A percentile compares a stretch with the other conserved stretches of the same genome.
These are phyloP conservation scores for Glutinoglossum americanum DNA, from an alignment of 495 filamentous ascomycete genomes.

Conservation along the genomic window DNA sequence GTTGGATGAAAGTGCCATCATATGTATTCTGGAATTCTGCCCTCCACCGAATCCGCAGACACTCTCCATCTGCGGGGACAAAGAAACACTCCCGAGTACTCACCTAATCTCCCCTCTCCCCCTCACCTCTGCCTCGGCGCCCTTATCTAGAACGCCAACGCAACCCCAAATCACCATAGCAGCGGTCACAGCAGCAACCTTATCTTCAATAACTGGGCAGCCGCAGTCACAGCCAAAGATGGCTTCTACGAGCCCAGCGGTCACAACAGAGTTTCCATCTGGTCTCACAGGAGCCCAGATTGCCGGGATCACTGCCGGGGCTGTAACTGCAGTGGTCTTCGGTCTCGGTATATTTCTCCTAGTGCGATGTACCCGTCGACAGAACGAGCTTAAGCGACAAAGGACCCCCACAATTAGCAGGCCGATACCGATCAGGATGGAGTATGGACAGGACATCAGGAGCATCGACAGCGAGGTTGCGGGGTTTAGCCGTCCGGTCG, in stretches of 20 bases:
- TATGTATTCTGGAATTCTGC: slow-evolving; percentile 33
- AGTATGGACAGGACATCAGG: not conserved
- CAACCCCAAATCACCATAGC: slow-evolving; percentile 6
- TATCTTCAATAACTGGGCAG: slow-evolving; percentile 3
- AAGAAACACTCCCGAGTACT: slow-evolving; percentile 31
- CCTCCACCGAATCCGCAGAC: slow-evolving; percentile 4
- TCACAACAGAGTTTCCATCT: not conserved
- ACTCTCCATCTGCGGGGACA: slow-evolving; percentile 35
- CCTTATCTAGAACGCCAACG: slow-evolving; percentile 7
- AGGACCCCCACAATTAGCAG: not conserved
- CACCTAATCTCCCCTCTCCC: slow-evolving; percentile 17
- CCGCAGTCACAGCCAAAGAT: not conserved
- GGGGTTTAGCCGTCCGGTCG: not conserved
- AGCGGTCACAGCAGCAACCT: slow-evolving; percentile 4
- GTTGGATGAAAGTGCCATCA: slow-evolving; percentile 43
- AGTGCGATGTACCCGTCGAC: not conserved
- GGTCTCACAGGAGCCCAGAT: slow-evolving; percentile 15
- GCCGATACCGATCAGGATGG: not conserved
- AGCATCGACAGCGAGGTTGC: not conserved
- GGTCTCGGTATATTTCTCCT: not conserved
- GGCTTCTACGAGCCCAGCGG: not conserved
- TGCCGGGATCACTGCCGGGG: slow-evolving; percentile 25
- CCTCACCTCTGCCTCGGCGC: slow-evolving; percentile 33
- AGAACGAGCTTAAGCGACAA: not conserved
- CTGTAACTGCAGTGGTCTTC: slow-evolving; percentile 19